Percentiles rank a stretch among this genome's conserved stretches.
Evolutionary conservation across 306 rosid species (phyloP).

Genomic region (Hippophae tibetana): DNA sequence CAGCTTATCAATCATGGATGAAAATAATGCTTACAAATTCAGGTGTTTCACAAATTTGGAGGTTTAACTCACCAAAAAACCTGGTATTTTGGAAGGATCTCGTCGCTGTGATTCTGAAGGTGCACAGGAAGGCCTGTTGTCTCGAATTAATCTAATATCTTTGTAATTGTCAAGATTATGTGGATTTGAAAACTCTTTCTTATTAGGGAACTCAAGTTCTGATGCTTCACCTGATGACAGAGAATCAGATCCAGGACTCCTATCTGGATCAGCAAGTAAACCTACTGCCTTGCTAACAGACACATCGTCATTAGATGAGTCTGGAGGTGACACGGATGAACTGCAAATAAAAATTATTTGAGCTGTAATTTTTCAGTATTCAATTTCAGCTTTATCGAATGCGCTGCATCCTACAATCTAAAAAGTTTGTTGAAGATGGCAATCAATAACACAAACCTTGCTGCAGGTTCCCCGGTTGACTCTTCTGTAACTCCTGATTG

Average conservation of each 20-base stretch:
- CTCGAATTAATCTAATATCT: conserved; percentile 61
- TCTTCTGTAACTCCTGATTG: conserved; percentile 47
- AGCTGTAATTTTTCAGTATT: too few relatives aligned
- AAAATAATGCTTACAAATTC: neutral
- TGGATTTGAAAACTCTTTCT: conserved; percentile 53
- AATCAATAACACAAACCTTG: conserved; percentile 46
- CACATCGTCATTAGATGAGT: conserved; percentile 50
- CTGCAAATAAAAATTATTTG: conserved; percentile 24
- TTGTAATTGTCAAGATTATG: conserved; percentile 53
- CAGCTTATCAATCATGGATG: too few relatives aligned
- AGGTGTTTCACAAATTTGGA: conserved; percentile 1
- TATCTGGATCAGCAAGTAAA: conserved; percentile 41
- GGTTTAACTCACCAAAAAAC: conserved; percentile 63
- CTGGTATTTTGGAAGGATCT: conserved; percentile 68
- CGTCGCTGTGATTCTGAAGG: conserved; percentile 62
- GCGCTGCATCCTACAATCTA: too few relatives aligned
- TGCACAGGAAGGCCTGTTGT: conserved; percentile 49
- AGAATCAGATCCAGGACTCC: conserved; percentile 50
- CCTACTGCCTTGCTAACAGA: conserved; percentile 49
- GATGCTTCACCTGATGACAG: conserved; percentile 46
- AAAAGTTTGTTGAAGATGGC: too few relatives aligned
- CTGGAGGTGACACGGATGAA: conserved; percentile 43
- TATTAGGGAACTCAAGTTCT: conserved; percentile 58
- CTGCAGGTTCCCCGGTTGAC: conserved; percentile 35
- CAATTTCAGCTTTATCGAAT: too few relatives aligned